Evolutionary conservation across 2,329 filamentous ascomycete species (phyloP), one percentile per base, ranked within the genome.

Genomic region (Monosporascus sp.): DNA sequence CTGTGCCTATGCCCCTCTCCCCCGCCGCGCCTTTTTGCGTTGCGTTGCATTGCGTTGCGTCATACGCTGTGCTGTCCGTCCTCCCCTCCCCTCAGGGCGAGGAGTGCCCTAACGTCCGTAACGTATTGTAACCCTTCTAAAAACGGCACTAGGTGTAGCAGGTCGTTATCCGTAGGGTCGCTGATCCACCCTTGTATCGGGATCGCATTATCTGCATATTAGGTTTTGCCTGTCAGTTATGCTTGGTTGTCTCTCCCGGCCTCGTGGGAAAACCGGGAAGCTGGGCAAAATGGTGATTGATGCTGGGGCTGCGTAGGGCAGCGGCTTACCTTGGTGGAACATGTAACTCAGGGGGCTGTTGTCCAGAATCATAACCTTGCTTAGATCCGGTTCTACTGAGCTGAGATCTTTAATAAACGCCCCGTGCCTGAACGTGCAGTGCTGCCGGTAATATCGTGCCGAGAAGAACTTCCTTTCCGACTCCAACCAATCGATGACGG

Each of bases 131-230:
- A 75, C 19, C 91, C 94, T 74, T 99, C 94, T 45, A 99, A 79
- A 64, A 97, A 78, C 35, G 94, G 94, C 54, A 99, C 86, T 55
- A 99, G 79, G 71, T 97, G 91, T 71, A 97, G 80, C 60, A 99
- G 78, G 68, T 97, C 93, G 69, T 92, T 94, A 73, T 99, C 94
- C 26, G 94, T 97, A 22, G 94, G 94, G 74, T 99, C 94, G 71
- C 87, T 96, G 74, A 99, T 97, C 94, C 94, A 99, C 67, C 94
- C 94, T 76, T 97, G 93, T 68, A 99, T 97, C 3, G 94, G 94
- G 65, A 99, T 97, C 49, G 94, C 94, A 74, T 99, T 99, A 72
- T 99, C 94, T 99, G 66, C 51, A 54, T 50, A 11, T 14, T 35
- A 35, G 11, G 14, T 22, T 17, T n/a, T 16, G 48, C 48, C 46